Percentiles rank a stretch among this genome's conserved stretches.
Evolutionary conservation across 2,329 filamentous ascomycete genomes (phyloP).

Genomic region (Stachybotrys chlorohalonatus): DNA sequence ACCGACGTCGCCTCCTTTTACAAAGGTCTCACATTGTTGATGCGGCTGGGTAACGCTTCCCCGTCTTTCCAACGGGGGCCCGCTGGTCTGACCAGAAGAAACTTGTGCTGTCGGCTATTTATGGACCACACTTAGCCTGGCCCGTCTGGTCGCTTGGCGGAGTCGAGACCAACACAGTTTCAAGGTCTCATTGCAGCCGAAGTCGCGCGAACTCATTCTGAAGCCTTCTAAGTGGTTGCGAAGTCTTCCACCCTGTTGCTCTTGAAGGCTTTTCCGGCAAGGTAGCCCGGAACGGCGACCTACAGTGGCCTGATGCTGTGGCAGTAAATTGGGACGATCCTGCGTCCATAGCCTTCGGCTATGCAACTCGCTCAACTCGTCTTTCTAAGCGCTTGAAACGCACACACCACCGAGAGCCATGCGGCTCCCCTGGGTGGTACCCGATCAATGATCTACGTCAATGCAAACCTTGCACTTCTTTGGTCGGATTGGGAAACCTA

Average conservation of each 20-base stretch:
- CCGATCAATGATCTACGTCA: background rate
- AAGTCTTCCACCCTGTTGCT: background rate
- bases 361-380: background rate
- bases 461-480: background rate
- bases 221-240: background rate
- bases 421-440: background rate
- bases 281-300: background rate
- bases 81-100: background rate
- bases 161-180: background rate
- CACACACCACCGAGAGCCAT: background rate
- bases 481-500: background rate
- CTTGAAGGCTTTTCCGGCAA: background rate
- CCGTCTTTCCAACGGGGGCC: too few relatives aligned
- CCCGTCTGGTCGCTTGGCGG: background rate
- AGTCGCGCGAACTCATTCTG: background rate
- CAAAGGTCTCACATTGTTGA: background rate
- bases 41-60: background rate
- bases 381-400: background rate
- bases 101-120: background rate
- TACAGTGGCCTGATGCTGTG: background rate
- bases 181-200: background rate
- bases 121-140: background rate
- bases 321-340: background rate
- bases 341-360: background rate
- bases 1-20: too few relatives aligned